Evolutionary conservation across 805 yeast species (phyloP).

Genomic region (Hanseniaspora thailandica): DNA sequence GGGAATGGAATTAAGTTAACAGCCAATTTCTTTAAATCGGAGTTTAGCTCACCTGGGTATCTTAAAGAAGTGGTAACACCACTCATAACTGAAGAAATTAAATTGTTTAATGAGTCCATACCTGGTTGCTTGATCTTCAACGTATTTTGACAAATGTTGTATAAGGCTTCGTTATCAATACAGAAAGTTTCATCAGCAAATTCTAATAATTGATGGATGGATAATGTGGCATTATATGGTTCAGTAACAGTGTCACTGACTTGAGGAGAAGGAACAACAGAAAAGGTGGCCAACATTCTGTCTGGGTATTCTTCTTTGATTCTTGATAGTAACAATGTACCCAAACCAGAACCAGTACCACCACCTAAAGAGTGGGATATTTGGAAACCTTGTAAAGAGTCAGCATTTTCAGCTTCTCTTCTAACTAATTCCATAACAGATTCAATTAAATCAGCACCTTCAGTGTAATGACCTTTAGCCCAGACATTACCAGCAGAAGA

Average conservation of each 20-base stretch:
- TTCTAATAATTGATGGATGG: conserved; percentile 84
- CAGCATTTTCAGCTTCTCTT: conserved; percentile 89
- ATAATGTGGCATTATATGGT: conserved; percentile 86
- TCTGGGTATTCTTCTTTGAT: conserved; percentile 89
- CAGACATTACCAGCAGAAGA: conserved; percentile 91
- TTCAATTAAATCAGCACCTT: conserved; percentile 89
- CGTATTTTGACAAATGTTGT: conserved; percentile 78
- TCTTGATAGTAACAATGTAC: conserved; percentile 72
- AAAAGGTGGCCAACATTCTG: conserved; percentile 91
- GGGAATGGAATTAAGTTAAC: conserved; percentile 93
- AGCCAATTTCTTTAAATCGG: conserved; percentile 84
- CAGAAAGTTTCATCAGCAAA: conserved; percentile 88
- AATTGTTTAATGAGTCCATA: conserved; percentile 64
- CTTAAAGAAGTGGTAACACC: conserved; percentile 90
- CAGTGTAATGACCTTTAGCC: conserved; percentile 96
- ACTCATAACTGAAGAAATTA: conserved; percentile 85
- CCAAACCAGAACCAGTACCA: conserved; percentile 97
- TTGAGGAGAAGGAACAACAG: conserved; percentile 85
- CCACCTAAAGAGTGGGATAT: conserved; percentile 74
- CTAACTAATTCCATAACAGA: conserved; percentile 80
- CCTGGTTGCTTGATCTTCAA: conserved; percentile 70
- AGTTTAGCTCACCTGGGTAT: conserved; percentile 89
- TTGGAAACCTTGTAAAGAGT: conserved; percentile 90
- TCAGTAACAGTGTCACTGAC: conserved; percentile 89
- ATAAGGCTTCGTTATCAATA: conserved; percentile 86